These are phyloP conservation scores for Cucumis hystrix DNA, from an alignment of 306 rosid genomes.

Conservation along the genomic window DNA sequence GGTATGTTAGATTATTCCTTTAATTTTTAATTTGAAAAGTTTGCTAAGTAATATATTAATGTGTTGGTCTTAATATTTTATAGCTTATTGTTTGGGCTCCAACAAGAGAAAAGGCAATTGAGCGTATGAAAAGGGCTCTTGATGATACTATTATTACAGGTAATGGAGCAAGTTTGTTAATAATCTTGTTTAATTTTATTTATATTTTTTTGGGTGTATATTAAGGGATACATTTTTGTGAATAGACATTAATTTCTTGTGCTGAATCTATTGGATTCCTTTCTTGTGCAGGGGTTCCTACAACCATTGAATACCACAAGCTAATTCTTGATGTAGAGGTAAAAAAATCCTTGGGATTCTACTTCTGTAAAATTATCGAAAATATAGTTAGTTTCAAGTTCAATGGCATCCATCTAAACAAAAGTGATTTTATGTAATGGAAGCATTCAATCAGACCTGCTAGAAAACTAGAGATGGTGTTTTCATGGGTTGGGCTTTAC, in stretches of 20 bases:
- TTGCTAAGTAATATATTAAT: not conserved
- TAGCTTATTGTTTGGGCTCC: slow-evolving; percentile 99
- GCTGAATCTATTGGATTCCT: not conserved
- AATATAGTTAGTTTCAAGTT: not conserved
- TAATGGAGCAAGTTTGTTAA: slow-evolving; percentile 12
- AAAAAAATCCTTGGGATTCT: not conserved
- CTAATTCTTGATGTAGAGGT: slow-evolving; percentile 91
- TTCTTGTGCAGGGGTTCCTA: slow-evolving; percentile 68
- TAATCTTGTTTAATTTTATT: not conserved
- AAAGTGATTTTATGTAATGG: not conserved
- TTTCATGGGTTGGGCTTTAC: not conserved
- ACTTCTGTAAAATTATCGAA: not conserved
- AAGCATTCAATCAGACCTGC: not conserved
- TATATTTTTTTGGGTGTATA: not conserved
- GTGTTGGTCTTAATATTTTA: slow-evolving; percentile 7
- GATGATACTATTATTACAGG: slow-evolving; percentile 89
- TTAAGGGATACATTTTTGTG: not conserved
- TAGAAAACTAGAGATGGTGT: not conserved
- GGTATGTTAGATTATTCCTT: slow-evolving; percentile 19
- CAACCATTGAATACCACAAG: slow-evolving; percentile 97
- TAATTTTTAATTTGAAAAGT: not conserved
- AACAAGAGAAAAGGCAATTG: slow-evolving; percentile 90
- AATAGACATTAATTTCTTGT: not conserved
- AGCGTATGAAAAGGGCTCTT: slow-evolving; percentile 97
- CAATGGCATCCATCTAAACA: not conserved